Evolutionary conservation across 1,139 yeast species (phyloP), one percentile per base, ranked within the genome.

Genomic region (Eremothecium coryli): DNA sequence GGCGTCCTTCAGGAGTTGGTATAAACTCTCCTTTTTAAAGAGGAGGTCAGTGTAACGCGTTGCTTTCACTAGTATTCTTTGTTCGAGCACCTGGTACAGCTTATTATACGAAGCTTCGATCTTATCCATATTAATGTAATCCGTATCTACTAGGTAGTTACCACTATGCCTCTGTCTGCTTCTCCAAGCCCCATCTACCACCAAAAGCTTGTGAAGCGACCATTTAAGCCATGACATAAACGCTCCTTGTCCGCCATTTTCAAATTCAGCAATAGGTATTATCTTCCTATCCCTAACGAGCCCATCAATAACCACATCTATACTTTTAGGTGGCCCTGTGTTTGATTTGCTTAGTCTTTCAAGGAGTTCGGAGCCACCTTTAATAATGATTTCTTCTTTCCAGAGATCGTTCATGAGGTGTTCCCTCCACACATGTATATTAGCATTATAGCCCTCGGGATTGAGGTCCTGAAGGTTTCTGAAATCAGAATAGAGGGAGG

Each of bases 401-500:
- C 56, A 46, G 24, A 58, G 32, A 24, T 52, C 46, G 1, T 43
- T 39, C 5, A 68, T 35, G 10, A 68, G 43, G 8, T 55, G 54
- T 7, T 42, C 39, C 28, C 53, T 60, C 90, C 90, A 80, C 1
- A 81, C 76, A 4, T 58, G 56, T 13, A 79, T 47, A 48, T 80
- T 80, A 10, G 88, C 88, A 29, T 66, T 71, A 42, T 65, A 79
- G 0, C 90, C 90, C 36, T 79, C 88, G 1, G 73, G 73, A 50
- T 80, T 80, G 23, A 68, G 50, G 15, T 68, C 70, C 43, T 65
- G 62, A 31, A 73, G 60, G 12, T 61, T 62, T 22, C 62, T 55
- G 50, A 77, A 79, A 52, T 79, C 73, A 3, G 78, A 72, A 48
- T 76, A 80, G 6, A 80, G 62, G 1, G 86, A 79, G 13, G 62